Evolutionary conservation across 2,329 filamentous ascomycete species (phyloP), one percentile per base, ranked within the genome.

Genomic region (Mycosphaerella sp.): DNA sequence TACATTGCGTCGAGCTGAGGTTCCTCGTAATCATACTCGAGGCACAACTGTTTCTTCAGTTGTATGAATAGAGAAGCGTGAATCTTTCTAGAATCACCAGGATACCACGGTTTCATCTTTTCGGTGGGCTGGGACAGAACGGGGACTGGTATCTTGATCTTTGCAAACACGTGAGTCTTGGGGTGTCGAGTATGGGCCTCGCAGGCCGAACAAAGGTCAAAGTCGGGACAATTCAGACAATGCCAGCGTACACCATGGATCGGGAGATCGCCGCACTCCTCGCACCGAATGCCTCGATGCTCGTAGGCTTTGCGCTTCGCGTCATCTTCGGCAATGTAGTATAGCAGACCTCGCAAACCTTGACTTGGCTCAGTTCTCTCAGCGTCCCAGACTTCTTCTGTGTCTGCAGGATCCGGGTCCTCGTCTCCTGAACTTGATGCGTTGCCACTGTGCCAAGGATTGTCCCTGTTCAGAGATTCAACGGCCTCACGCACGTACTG

Each of bases 151-250:
- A 97, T 85, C 52, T 85, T 85, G 66, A 98, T 87, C 71, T 97
- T 97, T 78, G 95, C 95, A 72, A 98, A 97, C 44, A 97, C 82
- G 71, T 98, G 93, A 1, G 90, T 95, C 70, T 92, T 95, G 66
- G 81, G 83, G 67, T 95, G 92, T 54, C 76, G 71, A 4, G 60
- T 60, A 2, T 58, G 51, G 12, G 80, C 76, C 73, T 98, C 92
- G 73, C 93, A 98, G 6, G 85, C 85, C 67, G 96, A 90, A 74
- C 93, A 98, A 2, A 98, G 81, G 68, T 98, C 93, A 68, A 90
- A 97, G 71, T 98, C 92, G 60, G 88, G 83, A 69, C 93, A 98
- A 73, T 98, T 97, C 63, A 90, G 85, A 72, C 93, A 98, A 56
- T 91, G 86, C 74, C 95, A 98, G 54, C 93, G 83, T 57, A 95